Evolutionary conservation across 257 asterid genomes (phyloP).

Genomic region (Nemophila menziesii): DNA sequence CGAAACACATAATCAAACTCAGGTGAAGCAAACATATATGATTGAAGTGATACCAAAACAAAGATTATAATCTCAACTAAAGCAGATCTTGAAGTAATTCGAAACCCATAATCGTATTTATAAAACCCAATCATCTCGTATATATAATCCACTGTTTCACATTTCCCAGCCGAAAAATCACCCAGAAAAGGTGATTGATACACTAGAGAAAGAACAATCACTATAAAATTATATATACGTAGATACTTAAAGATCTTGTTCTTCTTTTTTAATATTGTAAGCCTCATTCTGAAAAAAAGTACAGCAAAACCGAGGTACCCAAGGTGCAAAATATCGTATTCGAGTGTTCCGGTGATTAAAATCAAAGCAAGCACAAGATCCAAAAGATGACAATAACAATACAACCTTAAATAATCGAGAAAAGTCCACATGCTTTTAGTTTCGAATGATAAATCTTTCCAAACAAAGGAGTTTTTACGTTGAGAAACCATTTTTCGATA

Average conservation of each 20-base stretch:
- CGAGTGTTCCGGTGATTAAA: conserved; percentile 87
- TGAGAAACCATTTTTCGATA: conserved; percentile 76
- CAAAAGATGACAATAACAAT: conserved; percentile 95
- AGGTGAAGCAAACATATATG: conserved; percentile 91
- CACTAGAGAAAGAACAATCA: conserved; percentile 90
- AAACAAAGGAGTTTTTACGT: conserved; percentile 73
- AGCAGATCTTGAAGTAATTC: conserved; percentile 96
- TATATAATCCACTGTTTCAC: conserved; percentile 77
- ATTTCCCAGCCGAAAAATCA: conserved; percentile 60
- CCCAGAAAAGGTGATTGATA: conserved; percentile 94
- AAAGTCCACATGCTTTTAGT: conserved; percentile 99
- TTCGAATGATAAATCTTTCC: conserved; percentile 95
- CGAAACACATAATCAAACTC: conserved; percentile 98
- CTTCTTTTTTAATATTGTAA: conserved; percentile 81
- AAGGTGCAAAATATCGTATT: conserved; percentile 90
- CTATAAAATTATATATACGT: conserved; percentile 77
- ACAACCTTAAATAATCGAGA: conserved; percentile 87
- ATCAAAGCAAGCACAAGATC: conserved; percentile 92
- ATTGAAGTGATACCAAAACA: conserved; percentile 83
- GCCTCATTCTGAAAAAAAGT: conserved; percentile 88
- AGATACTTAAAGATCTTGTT: conserved; percentile 78
- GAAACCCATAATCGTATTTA: conserved; percentile 92
- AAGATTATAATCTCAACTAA: conserved; percentile 89
- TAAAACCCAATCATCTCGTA: conserved; percentile 94
- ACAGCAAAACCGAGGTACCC: conserved; percentile 96